Evolutionary conservation across 805 yeast genomes (phyloP).

Genomic region (Ogataea zsoltii): DNA sequence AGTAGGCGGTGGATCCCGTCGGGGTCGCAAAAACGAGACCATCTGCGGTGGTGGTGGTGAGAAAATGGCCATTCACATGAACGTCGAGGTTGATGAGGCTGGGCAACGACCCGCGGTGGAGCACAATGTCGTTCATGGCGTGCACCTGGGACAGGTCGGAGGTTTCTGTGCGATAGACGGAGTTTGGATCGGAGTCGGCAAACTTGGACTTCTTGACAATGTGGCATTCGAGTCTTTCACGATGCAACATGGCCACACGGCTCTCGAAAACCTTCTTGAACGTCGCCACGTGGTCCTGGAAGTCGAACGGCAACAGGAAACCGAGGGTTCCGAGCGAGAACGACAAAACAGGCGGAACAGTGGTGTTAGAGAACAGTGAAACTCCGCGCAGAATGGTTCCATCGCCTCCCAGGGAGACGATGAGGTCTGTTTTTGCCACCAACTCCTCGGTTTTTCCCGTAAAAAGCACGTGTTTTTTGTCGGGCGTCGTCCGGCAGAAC

Average conservation of each 20-base stretch:
- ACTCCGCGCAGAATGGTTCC: constrained; percentile 90
- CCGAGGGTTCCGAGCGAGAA: constrained; percentile 92
- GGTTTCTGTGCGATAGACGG: constrained; percentile 18
- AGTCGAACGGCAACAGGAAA: constrained; percentile 84
- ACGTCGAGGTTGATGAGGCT: constrained; percentile 82
- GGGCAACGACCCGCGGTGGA: constrained; percentile 88
- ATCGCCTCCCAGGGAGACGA: constrained; percentile 94
- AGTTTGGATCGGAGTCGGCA: constrained; percentile 12
- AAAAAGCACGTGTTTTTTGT: constrained; percentile 41
- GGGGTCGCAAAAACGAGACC: constrained; percentile 87
- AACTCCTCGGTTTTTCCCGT: constrained; percentile 63
- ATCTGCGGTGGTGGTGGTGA: constrained; percentile 91
- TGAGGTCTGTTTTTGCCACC: constrained; percentile 66
- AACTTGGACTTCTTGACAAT: constrained; percentile 41
- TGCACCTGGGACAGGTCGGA: constrained; percentile 44
- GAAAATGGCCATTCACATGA: constrained; percentile 77
- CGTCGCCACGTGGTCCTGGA: constrained; percentile 56
- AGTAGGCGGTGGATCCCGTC: constrained; percentile 94
- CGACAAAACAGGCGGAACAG: constrained; percentile 85
- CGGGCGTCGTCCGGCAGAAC: not conserved
- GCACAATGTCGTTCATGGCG: constrained; percentile 90
- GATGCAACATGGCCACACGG: constrained; percentile 68
- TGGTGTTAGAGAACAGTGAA: constrained; percentile 65
- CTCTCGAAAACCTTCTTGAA: constrained; percentile 68
- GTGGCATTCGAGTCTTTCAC: constrained; percentile 80